phyloP scores from a whole-genome alignment of 371 early-diverging fungal species.

The Mortierella polycephala region DNA sequence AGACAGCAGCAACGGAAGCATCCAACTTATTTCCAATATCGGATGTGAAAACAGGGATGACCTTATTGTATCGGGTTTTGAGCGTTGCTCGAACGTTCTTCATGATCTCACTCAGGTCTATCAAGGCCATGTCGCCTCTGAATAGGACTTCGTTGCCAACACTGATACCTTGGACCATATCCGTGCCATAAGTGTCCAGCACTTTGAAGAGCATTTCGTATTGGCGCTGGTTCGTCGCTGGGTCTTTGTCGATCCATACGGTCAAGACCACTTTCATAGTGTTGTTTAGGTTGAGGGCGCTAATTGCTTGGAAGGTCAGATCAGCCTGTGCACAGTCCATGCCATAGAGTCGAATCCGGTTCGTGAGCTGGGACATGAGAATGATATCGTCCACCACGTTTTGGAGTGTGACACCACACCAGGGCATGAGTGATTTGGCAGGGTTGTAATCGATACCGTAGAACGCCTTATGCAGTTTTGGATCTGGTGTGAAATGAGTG shows the following conservation, averaged over 20 bases:
- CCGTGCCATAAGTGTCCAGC: constrained; percentile 39
- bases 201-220: constrained; percentile 40
- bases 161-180: constrained; percentile 51
- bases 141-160: constrained; percentile 57
- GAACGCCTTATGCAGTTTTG: constrained; percentile 43
- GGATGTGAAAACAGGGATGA: constrained; percentile 49
- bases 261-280: constrained; percentile 53
- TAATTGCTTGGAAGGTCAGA: constrained; percentile 50
- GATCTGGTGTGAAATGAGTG: constrained; percentile 41
- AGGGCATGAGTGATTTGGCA: constrained; percentile 43
- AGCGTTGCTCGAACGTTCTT: constrained; percentile 25
- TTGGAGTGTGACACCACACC: constrained; percentile 46
- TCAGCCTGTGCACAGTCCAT: constrained; percentile 56
- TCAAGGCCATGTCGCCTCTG: constrained; percentile 21
- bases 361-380: constrained; percentile 54
- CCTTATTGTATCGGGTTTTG: constrained; percentile 13
- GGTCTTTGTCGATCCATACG: constrained; percentile 55
- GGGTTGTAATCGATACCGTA: constrained; percentile 57
- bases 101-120: constrained; percentile 17
- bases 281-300: constrained; percentile 33
- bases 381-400: constrained; percentile 54
- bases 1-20: constrained; percentile 49
- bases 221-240: constrained; percentile 47
- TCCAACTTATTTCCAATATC: constrained; percentile 56
- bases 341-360: constrained; percentile 13